Percentiles rank a stretch among this genome's conserved stretches.
Evolutionary conservation across 176 grass and related monocot species (phyloP).

Genomic region (Alopecurus myosuroides): DNA sequence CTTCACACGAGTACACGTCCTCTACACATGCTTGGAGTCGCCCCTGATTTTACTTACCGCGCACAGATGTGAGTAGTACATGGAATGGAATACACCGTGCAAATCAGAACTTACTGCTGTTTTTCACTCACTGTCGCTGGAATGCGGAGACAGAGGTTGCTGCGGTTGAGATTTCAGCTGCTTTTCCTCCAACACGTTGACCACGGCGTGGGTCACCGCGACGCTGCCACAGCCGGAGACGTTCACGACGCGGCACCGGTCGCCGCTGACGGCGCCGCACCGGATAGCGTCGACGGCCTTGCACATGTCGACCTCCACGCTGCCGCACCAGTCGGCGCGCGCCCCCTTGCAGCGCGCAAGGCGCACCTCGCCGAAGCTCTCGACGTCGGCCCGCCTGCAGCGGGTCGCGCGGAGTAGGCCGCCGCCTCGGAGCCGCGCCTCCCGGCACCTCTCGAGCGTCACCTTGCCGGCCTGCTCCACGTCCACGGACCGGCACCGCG

Average conservation of each 20-base stretch:
- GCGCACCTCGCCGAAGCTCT: constrained; percentile 49
- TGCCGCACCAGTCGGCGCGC: too few species aligned
- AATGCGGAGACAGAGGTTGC: neutral
- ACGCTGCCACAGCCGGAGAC: constrained; percentile 32
- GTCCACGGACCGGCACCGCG: too few species aligned
- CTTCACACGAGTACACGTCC: too few species aligned
- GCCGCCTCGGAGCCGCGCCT: too few species aligned
- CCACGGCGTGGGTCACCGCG: constrained; percentile 27
- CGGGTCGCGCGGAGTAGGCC: constrained; percentile 6
- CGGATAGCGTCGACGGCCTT: constrained; percentile 39
- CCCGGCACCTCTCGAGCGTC: too few species aligned
- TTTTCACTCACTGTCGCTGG: constrained; percentile 6
- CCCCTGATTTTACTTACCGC: too few species aligned
- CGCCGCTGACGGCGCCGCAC: constrained; percentile 40
- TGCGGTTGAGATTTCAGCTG: neutral
- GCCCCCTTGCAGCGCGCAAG: constrained; percentile 29
- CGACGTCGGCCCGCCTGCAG: constrained; percentile 43
- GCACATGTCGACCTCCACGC: too few species aligned
- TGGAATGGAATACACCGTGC: too few species aligned
- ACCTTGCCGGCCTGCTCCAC: too few species aligned
- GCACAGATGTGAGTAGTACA: too few species aligned
- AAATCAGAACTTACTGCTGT: neutral
- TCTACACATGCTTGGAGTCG: too few species aligned
- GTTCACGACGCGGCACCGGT: constrained; percentile 42
- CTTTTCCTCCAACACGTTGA: constrained; percentile 31